Base-by-base conservation (phyloP, 257 asterid genomes). In the Perilla frutescens region DNA sequence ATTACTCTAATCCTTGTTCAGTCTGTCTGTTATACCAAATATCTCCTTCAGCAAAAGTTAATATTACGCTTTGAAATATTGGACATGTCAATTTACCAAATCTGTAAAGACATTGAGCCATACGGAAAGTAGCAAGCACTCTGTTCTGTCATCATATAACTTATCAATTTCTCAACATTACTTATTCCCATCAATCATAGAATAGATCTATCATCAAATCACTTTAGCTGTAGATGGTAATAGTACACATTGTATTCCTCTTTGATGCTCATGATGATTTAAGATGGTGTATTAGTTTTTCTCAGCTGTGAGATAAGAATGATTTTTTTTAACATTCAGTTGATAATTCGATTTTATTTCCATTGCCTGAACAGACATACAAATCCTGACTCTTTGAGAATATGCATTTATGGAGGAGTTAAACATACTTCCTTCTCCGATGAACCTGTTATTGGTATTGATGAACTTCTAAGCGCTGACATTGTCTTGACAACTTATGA, bases 401-500 rank as follows among this genome's bases (percentile, higher is more conserved):
- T 87, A 54, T 85, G 91, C 83, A 74, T 91, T 73, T 94, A 94
- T 81, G 97, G 82, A 82, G 99, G 99, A 71, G 92, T 87, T 68
- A 84, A 75, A 73, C 77, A 77, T 26, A 81, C 86, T 39, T 80
- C 93, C 40, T 80, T 87, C 77, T 77, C 90, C 7, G 79, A 85
- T 67, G 83, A 79, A 73, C 88, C 90, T 68, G 78, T 73, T 50
- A 72, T 76, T 80, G 96, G 84, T 67, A 83, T 90, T 50, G 81
- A 77, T 47, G 93, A 94, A 71, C 96, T 94, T 78, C 84, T 90
- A 43, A 83, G 65, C 45, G 93, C 98, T 74, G 95, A 91, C 75
- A 76, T 94, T 54, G 97, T 94, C 79, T 81, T 94, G 86, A 94
- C 99, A 62, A 91, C 96, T 57, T 94, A 91, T 64, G 98, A 94